Conservation (phyloP, 352 stramenopile genomes). For the Phytophthora crassamura region DNA sequence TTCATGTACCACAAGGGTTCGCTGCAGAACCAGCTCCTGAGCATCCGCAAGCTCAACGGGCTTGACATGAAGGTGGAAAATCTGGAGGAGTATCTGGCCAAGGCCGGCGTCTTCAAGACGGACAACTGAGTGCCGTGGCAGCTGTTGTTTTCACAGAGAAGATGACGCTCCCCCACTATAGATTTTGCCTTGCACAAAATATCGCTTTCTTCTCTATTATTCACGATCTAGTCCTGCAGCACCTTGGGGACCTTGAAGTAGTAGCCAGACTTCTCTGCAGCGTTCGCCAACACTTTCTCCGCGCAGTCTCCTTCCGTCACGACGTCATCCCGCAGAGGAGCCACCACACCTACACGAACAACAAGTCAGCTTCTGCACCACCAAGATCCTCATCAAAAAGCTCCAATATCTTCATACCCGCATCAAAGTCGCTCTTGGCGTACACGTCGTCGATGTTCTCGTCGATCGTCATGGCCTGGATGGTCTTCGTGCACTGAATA, state of each 20-base stretch:
- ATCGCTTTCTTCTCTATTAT: slow-evolving; percentile 8
- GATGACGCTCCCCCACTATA: slow-evolving; percentile 29
- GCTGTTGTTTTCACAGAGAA: background rate
- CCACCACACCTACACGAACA: slow-evolving; percentile 25
- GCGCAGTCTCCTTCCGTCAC: slow-evolving; percentile 78
- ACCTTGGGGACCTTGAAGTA: slow-evolving; percentile 91
- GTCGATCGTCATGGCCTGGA: slow-evolving; percentile 82
- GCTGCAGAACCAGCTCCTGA: slow-evolving; percentile 90
- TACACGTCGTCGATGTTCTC: slow-evolving; percentile 89
- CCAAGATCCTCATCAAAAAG: background rate
- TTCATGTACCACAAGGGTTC: slow-evolving; percentile 93
- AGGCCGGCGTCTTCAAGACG: slow-evolving; percentile 73
- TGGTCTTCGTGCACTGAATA: slow-evolving; percentile 89
- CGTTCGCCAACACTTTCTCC: slow-evolving; percentile 80
- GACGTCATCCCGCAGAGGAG: slow-evolving; percentile 76
- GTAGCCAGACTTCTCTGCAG: slow-evolving; percentile 76
- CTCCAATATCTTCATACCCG: slow-evolving; percentile 27
- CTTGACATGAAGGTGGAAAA: slow-evolving; percentile 90
- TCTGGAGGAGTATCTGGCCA: slow-evolving; percentile 89
- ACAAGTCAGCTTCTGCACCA: background rate
- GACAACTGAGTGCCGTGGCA: slow-evolving; percentile 19
- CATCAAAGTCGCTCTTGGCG: slow-evolving; percentile 63
- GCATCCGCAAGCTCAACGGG: slow-evolving; percentile 89
- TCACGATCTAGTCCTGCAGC: slow-evolving; percentile 68
- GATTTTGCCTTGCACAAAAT: slow-evolving; percentile 31